Percentiles rank a stretch among this genome's conserved stretches.
Evolutionary conservation across 805 yeast species (phyloP).

Genomic region (Kodamaea restingae): DNA sequence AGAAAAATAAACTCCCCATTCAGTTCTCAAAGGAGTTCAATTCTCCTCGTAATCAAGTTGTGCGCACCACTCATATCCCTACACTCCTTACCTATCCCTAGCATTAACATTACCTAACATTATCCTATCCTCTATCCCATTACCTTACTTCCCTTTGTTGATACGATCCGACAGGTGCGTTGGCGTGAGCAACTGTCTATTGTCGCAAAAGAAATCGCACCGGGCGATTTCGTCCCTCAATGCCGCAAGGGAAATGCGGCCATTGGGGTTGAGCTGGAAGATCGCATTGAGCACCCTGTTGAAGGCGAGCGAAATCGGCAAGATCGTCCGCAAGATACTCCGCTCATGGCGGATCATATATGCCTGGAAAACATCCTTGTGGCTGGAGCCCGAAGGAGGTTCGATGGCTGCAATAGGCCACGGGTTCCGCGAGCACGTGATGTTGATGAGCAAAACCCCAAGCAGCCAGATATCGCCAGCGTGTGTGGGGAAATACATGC

Average conservation of each 20-base stretch:
- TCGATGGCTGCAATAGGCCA: constrained; percentile 75
- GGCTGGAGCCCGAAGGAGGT: constrained; percentile 46
- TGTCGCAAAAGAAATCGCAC: constrained; percentile 31
- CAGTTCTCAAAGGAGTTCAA: too few species aligned
- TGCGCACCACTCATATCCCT: too few species aligned
- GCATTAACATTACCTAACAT: too few species aligned
- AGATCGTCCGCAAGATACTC: constrained; percentile 54
- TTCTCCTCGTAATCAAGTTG: too few species aligned
- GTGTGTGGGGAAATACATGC: constrained; percentile 55
- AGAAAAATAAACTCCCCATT: too few species aligned
- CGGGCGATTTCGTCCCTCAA: constrained; percentile 36
- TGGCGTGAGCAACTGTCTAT: constrained; percentile 1
- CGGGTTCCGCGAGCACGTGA: constrained; percentile 82
- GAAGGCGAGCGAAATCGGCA: constrained; percentile 69
- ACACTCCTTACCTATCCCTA: too few species aligned
- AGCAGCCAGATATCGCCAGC: constrained; percentile 88
- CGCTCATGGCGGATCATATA: constrained; percentile 49
- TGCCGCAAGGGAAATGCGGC: constrained; percentile 38
- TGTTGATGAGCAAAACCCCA: constrained; percentile 74
- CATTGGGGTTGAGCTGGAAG: constrained; percentile 45
- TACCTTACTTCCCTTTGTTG: not conserved
- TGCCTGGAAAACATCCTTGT: constrained; percentile 52
- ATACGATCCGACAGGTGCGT: constrained; percentile 1
- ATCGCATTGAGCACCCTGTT: constrained; percentile 47
- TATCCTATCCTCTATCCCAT: too few species aligned